These are phyloP conservation scores for Bremia lactucae DNA, from an alignment of 352 stramenopile genomes.

Conservation along the genomic window DNA sequence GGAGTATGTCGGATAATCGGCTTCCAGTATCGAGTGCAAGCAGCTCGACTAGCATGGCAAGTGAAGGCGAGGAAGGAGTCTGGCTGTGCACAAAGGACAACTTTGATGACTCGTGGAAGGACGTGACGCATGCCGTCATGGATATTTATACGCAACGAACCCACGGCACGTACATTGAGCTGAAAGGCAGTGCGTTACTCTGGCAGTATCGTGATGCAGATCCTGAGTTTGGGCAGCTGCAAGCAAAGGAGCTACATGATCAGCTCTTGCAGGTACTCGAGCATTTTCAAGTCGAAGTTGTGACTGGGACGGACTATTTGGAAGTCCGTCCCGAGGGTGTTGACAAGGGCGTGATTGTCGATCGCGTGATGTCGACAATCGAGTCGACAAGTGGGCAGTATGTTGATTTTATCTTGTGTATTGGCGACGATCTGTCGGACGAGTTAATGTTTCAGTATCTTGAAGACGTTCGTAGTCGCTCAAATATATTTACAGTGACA, in stretches of 20 bases:
- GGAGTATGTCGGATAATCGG: conserved; percentile 20
- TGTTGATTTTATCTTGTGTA: conserved; percentile 94
- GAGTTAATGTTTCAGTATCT: conserved; percentile 96
- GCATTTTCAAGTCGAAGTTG: conserved; percentile 93
- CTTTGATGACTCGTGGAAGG: conserved; percentile 95
- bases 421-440: conserved; percentile 98
- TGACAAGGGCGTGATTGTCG: conserved; percentile 96
- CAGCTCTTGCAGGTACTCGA: conserved; percentile 93
- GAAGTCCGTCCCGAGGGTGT: conserved; percentile 95
- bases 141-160: conserved; percentile 98
- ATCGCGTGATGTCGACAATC: conserved; percentile 90
- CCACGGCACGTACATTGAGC: conserved; percentile 98
- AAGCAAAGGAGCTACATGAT: conserved; percentile 97
- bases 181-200: conserved; percentile 96
- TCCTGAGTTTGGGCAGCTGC: conserved; percentile 96
- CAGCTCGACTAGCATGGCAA: conserved; percentile 18
- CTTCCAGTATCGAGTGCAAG: conserved; percentile 1
- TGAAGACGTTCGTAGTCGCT: conserved; percentile 48
- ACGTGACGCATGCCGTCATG: conserved; percentile 96
- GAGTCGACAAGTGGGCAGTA: conserved; percentile 62
- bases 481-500: conserved; percentile 91
- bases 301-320: conserved; percentile 81
- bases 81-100: conserved; percentile 84
- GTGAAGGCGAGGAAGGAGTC: conserved; percentile 38
- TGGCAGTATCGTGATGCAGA: conserved; percentile 99